Evolutionary conservation across 129 eudicot species (phyloP), one percentile per base, ranked within the genome.

Genomic region (Pittosporum tobira): DNA sequence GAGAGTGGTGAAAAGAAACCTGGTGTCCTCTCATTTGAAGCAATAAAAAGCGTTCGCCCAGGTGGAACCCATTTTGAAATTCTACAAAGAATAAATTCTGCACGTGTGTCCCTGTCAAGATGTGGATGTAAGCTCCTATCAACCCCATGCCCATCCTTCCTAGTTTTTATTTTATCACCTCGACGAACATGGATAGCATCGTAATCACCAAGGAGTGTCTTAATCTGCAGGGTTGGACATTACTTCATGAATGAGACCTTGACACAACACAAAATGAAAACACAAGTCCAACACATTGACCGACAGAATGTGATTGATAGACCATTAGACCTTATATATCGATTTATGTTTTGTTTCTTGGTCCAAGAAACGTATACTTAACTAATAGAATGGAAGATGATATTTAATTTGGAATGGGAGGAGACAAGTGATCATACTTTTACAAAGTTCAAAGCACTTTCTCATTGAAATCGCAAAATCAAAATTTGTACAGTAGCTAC

Each of bases 101-200:
- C 79, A 40, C 75, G 86, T 1, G 98, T 91, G 62, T 91, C 98
- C 77, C 98, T 71, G 56, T 86, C 98, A 51, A 86, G 79, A 73
- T 86, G 94, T 58, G 96, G 98, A 72, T 91, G 98, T 21, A 77
- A 67, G 59, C 68, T 76, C 59, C 98, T 78, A 2, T 62, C 79
- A 54, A 78, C 94, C 25, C 98, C 96, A 62, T 75, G 78, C 29
- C 98, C 71, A 74, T 91, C 98, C 74, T 86, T 91, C 61, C 96
- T 83, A 12, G 94, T 91, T 66, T 91, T 91, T 30, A 91, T 43
- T 53, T 64, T 81, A 76, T 91, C 98, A 51, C 98, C 98, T 55
- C 98, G 78, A 18, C 98, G 94, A 51, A 91, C 98, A 81, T 91
- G 98, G 1, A 91, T 78, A 28, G 96, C 98, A 72, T 83, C 96